phyloP scores from a whole-genome alignment of 2,329 filamentous ascomycete species.

The Sarocladium oryzae region DNA sequence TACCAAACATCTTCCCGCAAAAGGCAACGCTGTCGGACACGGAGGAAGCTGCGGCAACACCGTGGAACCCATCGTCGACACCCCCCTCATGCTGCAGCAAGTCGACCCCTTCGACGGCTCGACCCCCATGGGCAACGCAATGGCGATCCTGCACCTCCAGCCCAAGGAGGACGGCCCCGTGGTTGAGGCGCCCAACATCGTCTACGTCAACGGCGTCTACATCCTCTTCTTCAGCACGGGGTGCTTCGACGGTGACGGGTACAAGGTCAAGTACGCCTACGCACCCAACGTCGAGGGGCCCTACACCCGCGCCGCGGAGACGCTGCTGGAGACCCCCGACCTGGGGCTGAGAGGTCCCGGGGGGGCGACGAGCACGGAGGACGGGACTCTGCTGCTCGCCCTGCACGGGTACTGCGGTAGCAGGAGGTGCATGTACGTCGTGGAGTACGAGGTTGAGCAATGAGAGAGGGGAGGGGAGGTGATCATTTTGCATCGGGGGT shows the following conservation, averaged over 20 bases:
- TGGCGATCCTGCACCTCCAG: slow-evolving; percentile 39
- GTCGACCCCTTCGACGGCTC: slow-evolving; percentile 42
- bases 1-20: background rate
- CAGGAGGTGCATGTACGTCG: slow-evolving; percentile 29
- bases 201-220: slow-evolving; percentile 42
- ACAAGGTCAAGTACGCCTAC: slow-evolving; percentile 56
- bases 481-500: background rate
- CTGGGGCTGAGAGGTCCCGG: slow-evolving; percentile 33
- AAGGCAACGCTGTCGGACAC: slow-evolving; percentile 41
- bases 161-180: slow-evolving; percentile 42
- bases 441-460: slow-evolving; percentile 16
- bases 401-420: slow-evolving; percentile 31
- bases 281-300: slow-evolving; percentile 30
- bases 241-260: slow-evolving; percentile 46
- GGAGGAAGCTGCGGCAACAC: slow-evolving; percentile 40
- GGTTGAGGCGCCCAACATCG: slow-evolving; percentile 54
- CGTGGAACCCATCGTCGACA: slow-evolving; percentile 32
- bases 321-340: slow-evolving; percentile 30
- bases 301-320: slow-evolving; percentile 25
- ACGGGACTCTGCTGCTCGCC: slow-evolving; percentile 19
- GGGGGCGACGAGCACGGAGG: slow-evolving; percentile 30
- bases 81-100: slow-evolving; percentile 51
- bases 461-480: background rate
- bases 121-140: slow-evolving; percentile 43
- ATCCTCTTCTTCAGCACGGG: slow-evolving; percentile 57